Conservation (phyloP, 805 yeast species). For the Pichia scutulata region DNA sequence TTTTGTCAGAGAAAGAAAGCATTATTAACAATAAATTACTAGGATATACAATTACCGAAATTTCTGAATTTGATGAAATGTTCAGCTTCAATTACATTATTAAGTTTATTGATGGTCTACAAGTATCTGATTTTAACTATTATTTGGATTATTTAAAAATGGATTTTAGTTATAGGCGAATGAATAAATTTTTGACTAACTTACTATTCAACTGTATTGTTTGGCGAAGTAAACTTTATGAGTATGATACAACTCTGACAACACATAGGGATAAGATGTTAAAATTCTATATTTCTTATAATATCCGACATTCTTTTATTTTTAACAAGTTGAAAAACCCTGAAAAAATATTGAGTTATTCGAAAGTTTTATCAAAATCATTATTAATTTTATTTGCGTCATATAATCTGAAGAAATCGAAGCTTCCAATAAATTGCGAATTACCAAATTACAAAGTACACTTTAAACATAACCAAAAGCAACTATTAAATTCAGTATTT, state of each 20-base stretch:
- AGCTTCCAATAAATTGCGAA: neutral
- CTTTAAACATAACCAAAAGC: neutral
- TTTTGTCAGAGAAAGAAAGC: too few species aligned
- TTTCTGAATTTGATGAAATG: slow-evolving; percentile 6
- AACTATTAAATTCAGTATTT: neutral
- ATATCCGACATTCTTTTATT: neutral
- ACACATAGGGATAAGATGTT: neutral
- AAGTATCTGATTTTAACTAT: neutral
- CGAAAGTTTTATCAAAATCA: neutral
- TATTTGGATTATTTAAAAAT: slow-evolving; percentile 2
- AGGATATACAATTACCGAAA: neutral
- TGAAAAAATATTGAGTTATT: neutral
- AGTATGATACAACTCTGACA: neutral
- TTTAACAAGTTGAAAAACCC: slow-evolving; percentile 1
- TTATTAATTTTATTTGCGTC: slow-evolving; percentile 1
- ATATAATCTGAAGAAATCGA: neutral
- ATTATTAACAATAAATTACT: neutral
- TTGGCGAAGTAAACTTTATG: neutral
- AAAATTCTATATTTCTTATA: slow-evolving; percentile 4
- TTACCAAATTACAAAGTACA: neutral
- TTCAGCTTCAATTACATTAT: neutral
- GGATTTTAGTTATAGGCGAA: neutral
- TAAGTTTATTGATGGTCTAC: neutral
- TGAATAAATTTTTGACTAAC: neutral
- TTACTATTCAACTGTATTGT: neutral